These are phyloP conservation scores for Copromyces sp. DNA, from an alignment of 495 filamentous ascomycete species.

Conservation along the genomic window DNA sequence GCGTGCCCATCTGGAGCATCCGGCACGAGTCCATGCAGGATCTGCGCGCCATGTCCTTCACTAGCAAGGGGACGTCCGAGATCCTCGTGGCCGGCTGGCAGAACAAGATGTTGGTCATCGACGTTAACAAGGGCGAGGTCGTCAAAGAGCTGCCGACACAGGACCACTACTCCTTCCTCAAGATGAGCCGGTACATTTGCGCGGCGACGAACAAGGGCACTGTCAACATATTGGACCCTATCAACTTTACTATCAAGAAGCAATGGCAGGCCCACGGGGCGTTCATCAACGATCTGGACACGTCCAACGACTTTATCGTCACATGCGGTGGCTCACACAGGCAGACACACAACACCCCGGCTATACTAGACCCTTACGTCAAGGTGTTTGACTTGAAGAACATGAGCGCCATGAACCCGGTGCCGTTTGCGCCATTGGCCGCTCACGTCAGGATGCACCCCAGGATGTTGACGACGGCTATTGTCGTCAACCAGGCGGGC, in stretches of 20 bases:
- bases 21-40: slow-evolving; percentile 66
- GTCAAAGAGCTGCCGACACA: slow-evolving; percentile 61
- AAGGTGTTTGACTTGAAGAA: slow-evolving; percentile 93
- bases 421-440: slow-evolving; percentile 84
- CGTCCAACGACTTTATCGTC: slow-evolving; percentile 78
- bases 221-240: slow-evolving; percentile 75
- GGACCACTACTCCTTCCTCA: slow-evolving; percentile 81
- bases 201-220: slow-evolving; percentile 77
- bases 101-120: slow-evolving; percentile 77
- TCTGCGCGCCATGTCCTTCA: slow-evolving; percentile 87
- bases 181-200: slow-evolving; percentile 78
- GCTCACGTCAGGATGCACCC: slow-evolving; percentile 94
- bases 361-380: slow-evolving; percentile 77
- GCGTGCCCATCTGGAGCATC: slow-evolving; percentile 78
- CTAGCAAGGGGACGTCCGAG: slow-evolving; percentile 67
- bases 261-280: slow-evolving; percentile 80
- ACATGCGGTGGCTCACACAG: slow-evolving; percentile 89
- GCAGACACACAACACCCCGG: slow-evolving; percentile 33
- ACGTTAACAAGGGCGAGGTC: slow-evolving; percentile 76
- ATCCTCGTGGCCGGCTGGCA: slow-evolving; percentile 83
- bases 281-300: slow-evolving; percentile 89
- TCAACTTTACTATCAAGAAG: slow-evolving; percentile 65
- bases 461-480: slow-evolving; percentile 80
- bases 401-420: slow-evolving; percentile 69
- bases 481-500: slow-evolving; percentile 80